Base-by-base conservation (phyloP, 805 yeast species). In the Saccharomyces mikatae region DNA sequence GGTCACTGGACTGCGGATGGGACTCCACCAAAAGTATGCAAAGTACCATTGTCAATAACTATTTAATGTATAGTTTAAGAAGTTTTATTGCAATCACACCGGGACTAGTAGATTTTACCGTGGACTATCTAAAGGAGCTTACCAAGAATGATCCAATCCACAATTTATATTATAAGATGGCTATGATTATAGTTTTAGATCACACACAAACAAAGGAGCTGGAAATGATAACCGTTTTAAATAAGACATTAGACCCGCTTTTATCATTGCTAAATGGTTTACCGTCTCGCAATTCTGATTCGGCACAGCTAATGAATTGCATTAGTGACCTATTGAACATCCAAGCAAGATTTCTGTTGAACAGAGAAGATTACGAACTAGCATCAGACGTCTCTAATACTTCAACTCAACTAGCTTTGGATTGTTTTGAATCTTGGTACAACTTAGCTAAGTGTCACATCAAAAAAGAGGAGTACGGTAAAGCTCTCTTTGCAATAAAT, bases 51-150 rank as follows among this genome's bases (percentile, higher is more conserved):
- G 62, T 74, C 53, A 74, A 82, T 56, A 84, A 84, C 68, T 68
- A 74, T 54, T 65, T 84, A n/a, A 74, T 81, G 6, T 82, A 81
- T 60, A 70, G 85, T 0, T 60, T 84, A 21, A 31, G 69, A 50
- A 46, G 47, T 14, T 62, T 62, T 22, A 49, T 68, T 17, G 57
- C 65, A 5, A 50, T 67, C 6, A 55, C 62, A 0, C 66, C 66
- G 1, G 60, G 59, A 13, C 54, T 66, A 22, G 50, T 57, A 14
- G 60, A 56, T 27, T 62, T 55, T 52, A 55, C 69, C 4, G 47
- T 68, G 3, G 54, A 56, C 6, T 52, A 53, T 8, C 52, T 69
- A 29, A 50, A 59, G 21, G 56, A 54, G 11, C 41, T 66, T 41
- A 52, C 54, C 17, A 32, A 53, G 11, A 14, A 49, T n/a, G 69